Conservation (phyloP, 805 yeast species). For the Pichia scutulata region DNA sequence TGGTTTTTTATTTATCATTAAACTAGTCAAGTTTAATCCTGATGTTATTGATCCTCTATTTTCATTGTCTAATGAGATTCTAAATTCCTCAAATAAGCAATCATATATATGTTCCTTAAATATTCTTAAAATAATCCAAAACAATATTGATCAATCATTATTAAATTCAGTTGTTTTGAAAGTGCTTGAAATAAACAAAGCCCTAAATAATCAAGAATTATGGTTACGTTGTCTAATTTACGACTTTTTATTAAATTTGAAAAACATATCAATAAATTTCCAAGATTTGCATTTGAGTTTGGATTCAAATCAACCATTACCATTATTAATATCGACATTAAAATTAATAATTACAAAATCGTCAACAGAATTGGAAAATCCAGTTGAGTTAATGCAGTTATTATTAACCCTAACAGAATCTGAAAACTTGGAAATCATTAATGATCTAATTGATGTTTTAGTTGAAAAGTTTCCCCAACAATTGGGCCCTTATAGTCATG, state of each 20-base stretch:
- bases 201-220: background rate
- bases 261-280: background rate
- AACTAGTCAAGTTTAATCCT: conserved; percentile 3
- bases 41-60: conserved; percentile 5
- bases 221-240: conserved; percentile 12
- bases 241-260: conserved; percentile 8
- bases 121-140: conserved; percentile 5
- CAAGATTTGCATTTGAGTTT: background rate
- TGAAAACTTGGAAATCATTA: conserved; percentile 76
- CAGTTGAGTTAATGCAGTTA: conserved; percentile 53
- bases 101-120: conserved; percentile 7
- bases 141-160: conserved; percentile 1
- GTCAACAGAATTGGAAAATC: background rate
- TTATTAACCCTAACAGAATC: conserved; percentile 62
- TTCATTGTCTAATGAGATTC: conserved; percentile 3
- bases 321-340: conserved; percentile 23
- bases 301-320: conserved; percentile 29
- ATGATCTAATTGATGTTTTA: conserved; percentile 88
- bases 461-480: conserved; percentile 82
- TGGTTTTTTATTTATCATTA: conserved; percentile 6
- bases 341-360: conserved; percentile 8
- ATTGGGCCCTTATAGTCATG: conserved; percentile 84
- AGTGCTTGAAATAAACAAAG: background rate
- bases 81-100: background rate
- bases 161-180: background rate